Evolutionary conservation across 2,329 filamentous ascomycete species (phyloP).

Genomic region (Pezicula radicicola): DNA sequence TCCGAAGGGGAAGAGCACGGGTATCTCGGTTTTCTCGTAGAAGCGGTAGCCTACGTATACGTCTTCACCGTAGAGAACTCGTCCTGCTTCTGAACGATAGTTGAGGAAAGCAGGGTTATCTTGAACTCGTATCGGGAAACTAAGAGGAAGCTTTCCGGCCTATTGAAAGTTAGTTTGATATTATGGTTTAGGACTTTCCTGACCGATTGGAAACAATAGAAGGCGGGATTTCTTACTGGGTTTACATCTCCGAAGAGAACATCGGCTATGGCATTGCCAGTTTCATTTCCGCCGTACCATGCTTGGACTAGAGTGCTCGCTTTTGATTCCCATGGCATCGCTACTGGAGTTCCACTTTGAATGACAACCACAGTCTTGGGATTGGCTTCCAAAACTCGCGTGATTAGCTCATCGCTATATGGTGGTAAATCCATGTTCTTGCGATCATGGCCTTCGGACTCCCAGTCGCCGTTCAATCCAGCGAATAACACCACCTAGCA

Average conservation of each 20-base stretch:
- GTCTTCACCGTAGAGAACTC: conserved; percentile 61
- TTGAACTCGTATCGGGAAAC: conserved; percentile 52
- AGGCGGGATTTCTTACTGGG: conserved; percentile 33
- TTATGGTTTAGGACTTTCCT: neutral
- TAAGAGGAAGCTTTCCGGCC: conserved; percentile 55
- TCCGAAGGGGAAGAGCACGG: conserved; percentile 58
- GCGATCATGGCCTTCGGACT: conserved; percentile 30
- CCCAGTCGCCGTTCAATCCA: conserved; percentile 25
- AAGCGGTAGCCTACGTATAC: conserved; percentile 63
- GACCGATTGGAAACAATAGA: neutral
- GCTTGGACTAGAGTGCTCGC: conserved; percentile 32
- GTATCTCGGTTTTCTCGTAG: conserved; percentile 55
- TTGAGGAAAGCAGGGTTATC: conserved; percentile 63
- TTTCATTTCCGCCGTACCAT: conserved; percentile 63
- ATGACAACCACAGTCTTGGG: conserved; percentile 57
- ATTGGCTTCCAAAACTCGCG: conserved; percentile 51
- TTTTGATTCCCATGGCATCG: conserved; percentile 48
- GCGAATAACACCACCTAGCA: conserved; percentile 18
- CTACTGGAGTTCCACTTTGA: conserved; percentile 57
- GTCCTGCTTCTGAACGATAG: conserved; percentile 41
- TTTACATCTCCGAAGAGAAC: conserved; percentile 60
- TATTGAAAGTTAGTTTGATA: neutral
- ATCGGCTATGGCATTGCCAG: conserved; percentile 62
- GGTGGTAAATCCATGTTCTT: conserved; percentile 22
- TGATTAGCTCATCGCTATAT: conserved; percentile 35